Conservation (phyloP, 495 filamentous ascomycete species). For the Cairneyella variabilis region DNA sequence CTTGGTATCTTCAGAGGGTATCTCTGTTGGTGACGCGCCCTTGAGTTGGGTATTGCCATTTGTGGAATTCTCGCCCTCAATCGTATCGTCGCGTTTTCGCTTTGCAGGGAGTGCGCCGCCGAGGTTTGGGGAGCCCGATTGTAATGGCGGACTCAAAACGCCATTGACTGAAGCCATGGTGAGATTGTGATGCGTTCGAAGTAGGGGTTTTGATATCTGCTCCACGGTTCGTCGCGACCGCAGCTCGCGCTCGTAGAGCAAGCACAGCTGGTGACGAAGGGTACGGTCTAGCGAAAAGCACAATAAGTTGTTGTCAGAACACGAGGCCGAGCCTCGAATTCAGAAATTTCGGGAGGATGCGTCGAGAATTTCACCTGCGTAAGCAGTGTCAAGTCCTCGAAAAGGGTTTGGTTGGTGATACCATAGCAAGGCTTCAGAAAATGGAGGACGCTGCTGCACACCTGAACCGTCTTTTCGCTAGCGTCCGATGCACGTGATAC, state of each 20-base stretch:
- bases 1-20: slow-evolving; percentile 12
- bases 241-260: slow-evolving; percentile 13
- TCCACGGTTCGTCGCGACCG: slow-evolving; percentile 24
- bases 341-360: no score
- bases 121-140: slow-evolving; percentile 11
- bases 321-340: no score
- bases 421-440: no score
- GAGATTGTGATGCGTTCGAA: slow-evolving; percentile 4
- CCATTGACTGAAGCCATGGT: slow-evolving; percentile 27
- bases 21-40: slow-evolving; percentile 11
- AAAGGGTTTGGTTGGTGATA: no score
- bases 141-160: slow-evolving; percentile 8
- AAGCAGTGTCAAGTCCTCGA: no score
- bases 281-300: background rate
- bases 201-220: slow-evolving; percentile 4
- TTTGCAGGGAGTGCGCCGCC: slow-evolving; percentile 36
- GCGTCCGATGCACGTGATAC: no score
- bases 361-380: no score
- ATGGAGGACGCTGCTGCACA: no score
- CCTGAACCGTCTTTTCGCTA: no score
- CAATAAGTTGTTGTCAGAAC: no score
- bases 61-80: slow-evolving; percentile 26
- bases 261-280: slow-evolving; percentile 13
- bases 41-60: slow-evolving; percentile 27
- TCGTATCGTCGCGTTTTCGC: slow-evolving; percentile 51